phyloP scores from a whole-genome alignment of 129 eudicot genomes.

The Pulicaria dysenterica region DNA sequence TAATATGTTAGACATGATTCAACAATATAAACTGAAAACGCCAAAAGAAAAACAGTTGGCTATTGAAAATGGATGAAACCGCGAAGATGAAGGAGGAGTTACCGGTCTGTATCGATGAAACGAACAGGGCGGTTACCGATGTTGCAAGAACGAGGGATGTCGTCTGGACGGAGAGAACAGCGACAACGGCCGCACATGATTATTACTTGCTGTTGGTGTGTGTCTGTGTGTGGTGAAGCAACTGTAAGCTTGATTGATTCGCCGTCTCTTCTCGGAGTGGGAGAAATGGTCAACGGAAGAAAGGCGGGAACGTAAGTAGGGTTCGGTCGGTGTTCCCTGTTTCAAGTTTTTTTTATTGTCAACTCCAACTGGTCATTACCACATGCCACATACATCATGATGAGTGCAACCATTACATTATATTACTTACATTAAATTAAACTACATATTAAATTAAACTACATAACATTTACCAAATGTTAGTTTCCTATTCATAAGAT shows the following conservation, averaged over 20 bases:
- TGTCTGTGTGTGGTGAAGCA: background rate
- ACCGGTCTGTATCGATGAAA: conserved; percentile 66
- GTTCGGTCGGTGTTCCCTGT: background rate
- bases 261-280: background rate
- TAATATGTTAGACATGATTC: background rate
- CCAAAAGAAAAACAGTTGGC: background rate
- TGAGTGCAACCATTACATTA: no score
- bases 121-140: conserved; percentile 63
- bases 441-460: no score
- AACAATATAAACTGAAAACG: background rate
- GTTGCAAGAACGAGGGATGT: conserved; percentile 68
- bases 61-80: background rate
- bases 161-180: conserved; percentile 72
- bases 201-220: background rate
- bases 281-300: conserved; percentile 16
- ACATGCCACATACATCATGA: background rate
- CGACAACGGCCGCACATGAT: conserved; percentile 86
- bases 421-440: no score
- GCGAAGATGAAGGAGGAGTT: conserved; percentile 8
- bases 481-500: no score
- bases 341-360: background rate
- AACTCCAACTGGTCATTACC: no score
- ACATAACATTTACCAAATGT: no score
- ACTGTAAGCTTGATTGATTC: background rate
- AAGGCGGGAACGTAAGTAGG: conserved; percentile 42